Evolutionary conservation across 257 asterid genomes (phyloP).

Genomic region (Scutellaria barbata): DNA sequence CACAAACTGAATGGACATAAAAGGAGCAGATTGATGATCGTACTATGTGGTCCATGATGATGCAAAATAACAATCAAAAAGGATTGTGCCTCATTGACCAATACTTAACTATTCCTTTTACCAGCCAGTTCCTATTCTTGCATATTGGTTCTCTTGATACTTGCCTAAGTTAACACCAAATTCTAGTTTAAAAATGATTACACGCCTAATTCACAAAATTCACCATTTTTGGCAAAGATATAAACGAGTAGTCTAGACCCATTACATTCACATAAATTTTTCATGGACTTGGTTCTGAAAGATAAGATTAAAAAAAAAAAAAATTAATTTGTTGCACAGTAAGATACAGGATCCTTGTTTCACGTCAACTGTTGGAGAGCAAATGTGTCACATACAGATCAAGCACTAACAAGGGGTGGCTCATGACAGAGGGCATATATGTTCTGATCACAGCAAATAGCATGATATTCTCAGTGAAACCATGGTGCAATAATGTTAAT

Average conservation of each 20-base stretch:
- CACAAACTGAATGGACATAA: constrained; percentile 6
- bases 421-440: no score
- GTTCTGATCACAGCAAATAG: constrained; percentile 15
- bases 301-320: background rate
- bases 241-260: background rate
- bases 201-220: background rate
- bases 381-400: background rate
- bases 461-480: constrained; percentile 16
- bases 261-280: constrained; percentile 22
- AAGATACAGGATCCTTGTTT: no score
- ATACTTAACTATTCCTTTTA: background rate
- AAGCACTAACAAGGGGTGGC: no score
- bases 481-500: constrained; percentile 23
- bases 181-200: constrained; percentile 11
- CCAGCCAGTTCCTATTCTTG: constrained; percentile 8
- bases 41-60: background rate
- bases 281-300: constrained; percentile 17
- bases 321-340: no score
- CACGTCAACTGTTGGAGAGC: background rate
- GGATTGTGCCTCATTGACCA: background rate
- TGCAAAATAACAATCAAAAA: background rate
- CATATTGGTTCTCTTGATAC: constrained; percentile 4
- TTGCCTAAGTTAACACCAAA: background rate
- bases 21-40: background rate
- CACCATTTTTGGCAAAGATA: background rate